These are phyloP conservation scores for Geotrichum phurueaensis DNA, from an alignment of 1,139 yeast species.

Conservation along the genomic window DNA sequence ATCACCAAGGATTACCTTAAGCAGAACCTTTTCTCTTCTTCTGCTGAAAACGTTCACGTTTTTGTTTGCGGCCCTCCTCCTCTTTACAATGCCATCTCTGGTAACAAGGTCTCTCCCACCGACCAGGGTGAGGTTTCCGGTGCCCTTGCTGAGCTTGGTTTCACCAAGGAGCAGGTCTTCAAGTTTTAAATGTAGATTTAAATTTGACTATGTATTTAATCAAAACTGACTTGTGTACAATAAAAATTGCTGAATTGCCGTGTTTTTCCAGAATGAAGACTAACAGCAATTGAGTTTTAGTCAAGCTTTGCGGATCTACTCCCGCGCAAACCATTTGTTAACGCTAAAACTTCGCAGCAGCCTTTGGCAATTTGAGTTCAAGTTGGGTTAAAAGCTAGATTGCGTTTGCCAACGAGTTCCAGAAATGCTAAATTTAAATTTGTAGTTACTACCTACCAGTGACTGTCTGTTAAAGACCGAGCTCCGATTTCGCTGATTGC, in stretches of 20 bases:
- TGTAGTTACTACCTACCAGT: too few species aligned
- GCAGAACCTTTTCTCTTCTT: constrained; percentile 46
- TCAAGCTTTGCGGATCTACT: too few species aligned
- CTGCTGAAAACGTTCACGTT: constrained; percentile 58
- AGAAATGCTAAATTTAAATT: too few species aligned
- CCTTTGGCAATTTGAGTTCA: too few species aligned
- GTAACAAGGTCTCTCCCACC: constrained; percentile 73
- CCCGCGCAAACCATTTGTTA: too few species aligned
- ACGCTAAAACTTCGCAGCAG: too few species aligned
- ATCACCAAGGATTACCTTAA: constrained; percentile 63
- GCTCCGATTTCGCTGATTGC: not conserved
- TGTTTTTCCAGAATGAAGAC: not conserved
- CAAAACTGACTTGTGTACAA: not conserved
- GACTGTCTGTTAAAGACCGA: too few species aligned
- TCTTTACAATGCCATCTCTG: constrained; percentile 75
- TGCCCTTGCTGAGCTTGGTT: constrained; percentile 80
- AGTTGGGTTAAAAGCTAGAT: too few species aligned
- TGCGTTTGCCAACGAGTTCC: too few species aligned
- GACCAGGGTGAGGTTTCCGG: constrained; percentile 96
- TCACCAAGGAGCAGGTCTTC: constrained; percentile 77
- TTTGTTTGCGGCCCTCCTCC: constrained; percentile 93
- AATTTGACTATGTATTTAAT: not conserved
- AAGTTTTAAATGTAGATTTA: constrained; percentile 42
- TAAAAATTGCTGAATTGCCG: not conserved
- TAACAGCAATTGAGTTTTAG: too few species aligned